Evolutionary conservation across 352 stramenopile genomes (phyloP).

Genomic region (Phytophthora boehmeriae): DNA sequence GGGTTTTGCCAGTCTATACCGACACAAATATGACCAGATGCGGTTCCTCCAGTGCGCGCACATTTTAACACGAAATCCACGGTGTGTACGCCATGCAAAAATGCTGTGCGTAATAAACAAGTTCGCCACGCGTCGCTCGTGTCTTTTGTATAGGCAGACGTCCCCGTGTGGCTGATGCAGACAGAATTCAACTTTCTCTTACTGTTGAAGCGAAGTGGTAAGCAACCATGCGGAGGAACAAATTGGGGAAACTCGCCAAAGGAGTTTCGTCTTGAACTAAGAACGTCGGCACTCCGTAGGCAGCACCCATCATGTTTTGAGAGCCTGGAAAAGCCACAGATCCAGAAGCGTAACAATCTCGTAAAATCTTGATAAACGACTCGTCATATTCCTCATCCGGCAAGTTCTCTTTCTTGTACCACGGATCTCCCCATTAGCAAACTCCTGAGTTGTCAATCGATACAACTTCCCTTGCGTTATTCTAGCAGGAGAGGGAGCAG

Average conservation of each 20-base stretch:
- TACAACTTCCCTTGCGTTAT: slow-evolving; percentile 88
- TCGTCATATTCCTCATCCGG: slow-evolving; percentile 87
- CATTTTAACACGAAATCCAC: slow-evolving; percentile 86
- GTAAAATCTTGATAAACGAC: slow-evolving; percentile 87
- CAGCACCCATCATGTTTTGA: slow-evolving; percentile 84
- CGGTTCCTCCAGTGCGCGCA: slow-evolving; percentile 54
- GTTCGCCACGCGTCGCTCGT: slow-evolving; percentile 64
- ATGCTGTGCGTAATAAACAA: slow-evolving; percentile 62
- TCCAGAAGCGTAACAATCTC: slow-evolving; percentile 86
- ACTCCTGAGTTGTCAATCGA: slow-evolving; percentile 86
- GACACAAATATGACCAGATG: slow-evolving; percentile 80
- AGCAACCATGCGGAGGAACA: slow-evolving; percentile 59
- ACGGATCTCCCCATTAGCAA: slow-evolving; percentile 87
- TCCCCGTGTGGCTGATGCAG: slow-evolving; percentile 76
- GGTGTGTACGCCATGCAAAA: slow-evolving; percentile 73
- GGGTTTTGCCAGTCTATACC: slow-evolving; percentile 65
- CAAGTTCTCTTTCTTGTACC: slow-evolving; percentile 91
- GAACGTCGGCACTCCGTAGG: slow-evolving; percentile 88
- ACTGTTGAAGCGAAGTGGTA: slow-evolving; percentile 63
- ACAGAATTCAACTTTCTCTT: slow-evolving; percentile 69
- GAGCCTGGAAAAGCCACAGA: slow-evolving; percentile 85
- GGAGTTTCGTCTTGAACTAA: slow-evolving; percentile 80
- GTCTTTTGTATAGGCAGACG: slow-evolving; percentile 61
- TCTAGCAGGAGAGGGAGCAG: slow-evolving; percentile 56
- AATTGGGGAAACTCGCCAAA: slow-evolving; percentile 66